Conservation (phyloP, 2,329 filamentous ascomycete species). For the Trichoderma arundinaceum region DNA sequence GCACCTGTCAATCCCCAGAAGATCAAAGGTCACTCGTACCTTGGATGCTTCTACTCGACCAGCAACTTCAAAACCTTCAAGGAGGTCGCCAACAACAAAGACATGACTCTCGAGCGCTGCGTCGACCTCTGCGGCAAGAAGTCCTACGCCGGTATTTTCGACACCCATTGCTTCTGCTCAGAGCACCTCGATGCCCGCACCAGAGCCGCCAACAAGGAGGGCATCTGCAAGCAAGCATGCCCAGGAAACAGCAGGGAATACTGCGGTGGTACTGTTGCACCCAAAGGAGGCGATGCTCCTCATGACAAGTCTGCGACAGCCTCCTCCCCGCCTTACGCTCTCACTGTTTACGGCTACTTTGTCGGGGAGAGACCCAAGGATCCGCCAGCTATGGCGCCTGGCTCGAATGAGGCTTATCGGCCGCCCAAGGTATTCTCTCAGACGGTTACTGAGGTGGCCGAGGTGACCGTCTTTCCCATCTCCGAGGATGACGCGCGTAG, state of each 20-base stretch:
- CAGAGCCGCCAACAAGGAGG: constrained; percentile 42
- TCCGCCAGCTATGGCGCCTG: constrained; percentile 45
- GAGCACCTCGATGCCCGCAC: constrained; percentile 48
- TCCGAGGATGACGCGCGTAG: constrained; percentile 1
- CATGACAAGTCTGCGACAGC: neutral
- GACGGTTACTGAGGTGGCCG: neutral
- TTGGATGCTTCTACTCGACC: constrained; percentile 52
- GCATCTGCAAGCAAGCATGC: constrained; percentile 48
- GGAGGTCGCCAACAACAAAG: constrained; percentile 37
- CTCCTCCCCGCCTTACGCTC: constrained; percentile 40
- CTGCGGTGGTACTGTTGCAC: constrained; percentile 49
- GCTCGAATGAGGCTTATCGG: constrained; percentile 31
- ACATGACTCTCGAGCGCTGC: constrained; percentile 51
- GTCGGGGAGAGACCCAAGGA: constrained; percentile 39
- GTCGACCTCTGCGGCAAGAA: constrained; percentile 45
- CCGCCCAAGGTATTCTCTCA: neutral
- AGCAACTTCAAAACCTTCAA: constrained; percentile 47
- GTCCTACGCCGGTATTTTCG: constrained; percentile 50
- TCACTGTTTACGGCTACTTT: constrained; percentile 53
- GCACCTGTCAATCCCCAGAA: constrained; percentile 41
- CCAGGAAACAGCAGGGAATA: constrained; percentile 49
- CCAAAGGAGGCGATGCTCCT: neutral
- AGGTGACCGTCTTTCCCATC: constrained; percentile 19
- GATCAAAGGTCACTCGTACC: constrained; percentile 44
- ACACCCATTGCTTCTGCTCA: constrained; percentile 54